Conservation (phyloP, 768 basidiomycete species). For the Mycena capillaripes region DNA sequence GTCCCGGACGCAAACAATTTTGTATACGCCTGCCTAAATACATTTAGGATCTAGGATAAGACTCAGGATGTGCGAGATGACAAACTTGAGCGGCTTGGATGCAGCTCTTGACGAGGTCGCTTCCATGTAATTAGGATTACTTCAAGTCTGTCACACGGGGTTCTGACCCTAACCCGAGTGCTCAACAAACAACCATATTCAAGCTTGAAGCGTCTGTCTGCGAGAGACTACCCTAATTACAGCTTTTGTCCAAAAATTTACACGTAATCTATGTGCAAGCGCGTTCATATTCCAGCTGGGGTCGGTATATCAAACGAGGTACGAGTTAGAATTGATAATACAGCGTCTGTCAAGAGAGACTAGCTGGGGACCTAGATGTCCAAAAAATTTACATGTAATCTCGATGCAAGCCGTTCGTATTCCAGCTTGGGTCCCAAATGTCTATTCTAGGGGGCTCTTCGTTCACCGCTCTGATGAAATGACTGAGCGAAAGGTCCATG, state of each 20-base stretch:
- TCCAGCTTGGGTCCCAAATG: conserved; percentile 15
- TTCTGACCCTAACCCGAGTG: too few relatives aligned
- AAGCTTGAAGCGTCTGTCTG: too few relatives aligned
- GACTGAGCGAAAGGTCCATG: conserved; percentile 28
- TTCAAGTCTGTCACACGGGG: too few relatives aligned
- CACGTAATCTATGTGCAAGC: too few relatives aligned
- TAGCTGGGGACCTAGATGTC: too few relatives aligned
- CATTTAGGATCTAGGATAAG: conserved; percentile 3
- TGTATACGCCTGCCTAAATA: conserved; percentile 57
- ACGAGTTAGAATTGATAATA: too few relatives aligned
- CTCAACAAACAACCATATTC: too few relatives aligned
- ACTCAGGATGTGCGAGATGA: conserved; percentile 3
- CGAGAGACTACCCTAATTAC: too few relatives aligned
- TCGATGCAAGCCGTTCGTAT: not conserved
- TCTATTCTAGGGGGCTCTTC: conserved; percentile 14
- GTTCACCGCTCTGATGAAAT: conserved; percentile 29
- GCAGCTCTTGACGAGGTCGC: conserved; percentile 21
- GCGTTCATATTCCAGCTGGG: too few relatives aligned
- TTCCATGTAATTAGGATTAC: conserved; percentile 6
- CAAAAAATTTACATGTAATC: conserved; percentile 3
- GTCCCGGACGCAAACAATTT: conserved; percentile 65
- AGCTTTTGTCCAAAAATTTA: too few relatives aligned
- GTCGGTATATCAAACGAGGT: too few relatives aligned
- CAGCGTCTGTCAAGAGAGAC: too few relatives aligned
- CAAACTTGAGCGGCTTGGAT: conserved; percentile 31